Evolutionary conservation across 345 rosid species (phyloP).

Genomic region (sweet orange (Citrus sinensis)): DVS_A1.0 CM039167.1:4092501-4093000

Average conservation of each 20-base stretch:
- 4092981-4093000: conserved; percentile 34
- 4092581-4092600: conserved; percentile 51
- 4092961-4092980: conserved; percentile 44
- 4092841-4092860: conserved; percentile 23
- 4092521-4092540: not conserved
- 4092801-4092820: conserved; percentile 48
- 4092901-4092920: conserved; percentile 42
- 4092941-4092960: conserved; percentile 34
- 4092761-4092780: conserved; percentile 30
- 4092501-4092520: not conserved
- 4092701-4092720: conserved; percentile 52
- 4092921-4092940: conserved; percentile 35
- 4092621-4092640: conserved; percentile 37
- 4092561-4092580: conserved; percentile 56
- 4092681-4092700: conserved; percentile 54
- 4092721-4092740: conserved; percentile 54
- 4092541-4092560: conserved; percentile 31
- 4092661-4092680: conserved; percentile 53
- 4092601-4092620: conserved; percentile 32
- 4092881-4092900: conserved; percentile 26
- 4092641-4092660: conserved; percentile 47
- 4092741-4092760: conserved; percentile 30
- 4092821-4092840: conserved; percentile 43
- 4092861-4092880: conserved; percentile 26
- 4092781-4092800: conserved; percentile 38